These are phyloP conservation scores for Gymnopilus junonius DNA, from an alignment of 768 basidiomycete species.

Conservation along the genomic window DNA sequence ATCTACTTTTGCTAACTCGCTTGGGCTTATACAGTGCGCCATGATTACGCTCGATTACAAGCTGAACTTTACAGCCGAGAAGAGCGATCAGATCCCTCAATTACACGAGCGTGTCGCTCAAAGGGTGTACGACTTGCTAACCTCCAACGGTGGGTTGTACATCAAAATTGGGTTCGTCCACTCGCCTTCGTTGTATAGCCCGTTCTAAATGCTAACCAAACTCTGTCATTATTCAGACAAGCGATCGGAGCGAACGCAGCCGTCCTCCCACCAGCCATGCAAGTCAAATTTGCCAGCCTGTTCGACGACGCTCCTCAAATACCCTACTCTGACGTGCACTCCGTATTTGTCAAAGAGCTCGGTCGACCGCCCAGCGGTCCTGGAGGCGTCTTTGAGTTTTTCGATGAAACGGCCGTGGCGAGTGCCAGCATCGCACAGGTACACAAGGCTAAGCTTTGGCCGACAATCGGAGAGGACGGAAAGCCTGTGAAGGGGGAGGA, in stretches of 20 bases:
- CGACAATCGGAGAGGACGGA: conserved; percentile 34
- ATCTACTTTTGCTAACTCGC: not conserved
- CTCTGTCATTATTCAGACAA: conserved; percentile 50
- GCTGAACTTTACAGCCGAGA: conserved; percentile 78
- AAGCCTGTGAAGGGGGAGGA: conserved; percentile 40
- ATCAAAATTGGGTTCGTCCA: conserved; percentile 70
- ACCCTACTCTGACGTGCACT: conserved; percentile 66
- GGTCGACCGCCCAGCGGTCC: conserved; percentile 68
- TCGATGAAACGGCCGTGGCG: conserved; percentile 78
- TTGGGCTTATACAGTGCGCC: conserved; percentile 51
- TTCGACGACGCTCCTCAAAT: conserved; percentile 92
- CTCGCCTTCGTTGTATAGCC: not conserved
- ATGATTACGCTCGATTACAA: conserved; percentile 85
- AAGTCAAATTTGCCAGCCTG: conserved; percentile 78
- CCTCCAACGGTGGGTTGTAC: conserved; percentile 83
- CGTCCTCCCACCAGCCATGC: conserved; percentile 81
- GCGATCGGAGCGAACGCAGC: conserved; percentile 87
- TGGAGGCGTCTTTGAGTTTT: conserved; percentile 76
- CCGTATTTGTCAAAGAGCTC: conserved; percentile 73
- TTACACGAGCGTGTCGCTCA: conserved; percentile 87
- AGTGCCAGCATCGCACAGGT: conserved; percentile 95
- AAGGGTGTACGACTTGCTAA: conserved; percentile 75
- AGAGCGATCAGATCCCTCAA: conserved; percentile 72
- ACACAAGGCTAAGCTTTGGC: conserved; percentile 70
- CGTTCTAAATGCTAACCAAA: not conserved